These are phyloP conservation scores for Citrus inodora DNA, from an alignment of 345 rosid species.

Conservation along the genomic window DNA sequence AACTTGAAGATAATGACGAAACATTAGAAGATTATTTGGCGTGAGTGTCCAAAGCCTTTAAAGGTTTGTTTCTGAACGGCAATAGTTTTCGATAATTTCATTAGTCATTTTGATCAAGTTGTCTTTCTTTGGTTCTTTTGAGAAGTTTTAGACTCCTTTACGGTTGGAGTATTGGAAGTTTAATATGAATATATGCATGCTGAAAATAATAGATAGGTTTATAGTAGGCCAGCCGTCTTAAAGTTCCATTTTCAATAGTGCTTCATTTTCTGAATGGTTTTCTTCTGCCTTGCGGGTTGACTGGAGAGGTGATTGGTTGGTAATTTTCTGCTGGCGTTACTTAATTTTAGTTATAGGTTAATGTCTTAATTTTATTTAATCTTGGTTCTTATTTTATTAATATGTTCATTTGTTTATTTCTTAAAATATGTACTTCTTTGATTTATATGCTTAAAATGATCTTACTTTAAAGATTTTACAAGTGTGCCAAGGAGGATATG, in stretches of 20 bases:
- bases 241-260: background rate
- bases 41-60: conserved; percentile 66
- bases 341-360: background rate
- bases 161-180: background rate
- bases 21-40: conserved; percentile 73
- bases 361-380: background rate
- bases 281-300: background rate
- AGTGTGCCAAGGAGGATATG: too few relatives aligned
- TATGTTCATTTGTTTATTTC: background rate
- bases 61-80: conserved; percentile 46
- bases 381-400: background rate
- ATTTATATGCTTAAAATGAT: too few relatives aligned
- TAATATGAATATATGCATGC: background rate
- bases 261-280: too few relatives aligned
- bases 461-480: too few relatives aligned
- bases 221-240: background rate
- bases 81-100: background rate
- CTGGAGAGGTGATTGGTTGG: background rate
- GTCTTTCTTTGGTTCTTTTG: background rate
- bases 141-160: background rate
- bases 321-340: background rate
- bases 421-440: too few relatives aligned
- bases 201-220: background rate
- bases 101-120: background rate
- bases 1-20: conserved; percentile 73